Base-by-base conservation (phyloP, 129 eudicot species). In the Lactuca saligna region DNA sequence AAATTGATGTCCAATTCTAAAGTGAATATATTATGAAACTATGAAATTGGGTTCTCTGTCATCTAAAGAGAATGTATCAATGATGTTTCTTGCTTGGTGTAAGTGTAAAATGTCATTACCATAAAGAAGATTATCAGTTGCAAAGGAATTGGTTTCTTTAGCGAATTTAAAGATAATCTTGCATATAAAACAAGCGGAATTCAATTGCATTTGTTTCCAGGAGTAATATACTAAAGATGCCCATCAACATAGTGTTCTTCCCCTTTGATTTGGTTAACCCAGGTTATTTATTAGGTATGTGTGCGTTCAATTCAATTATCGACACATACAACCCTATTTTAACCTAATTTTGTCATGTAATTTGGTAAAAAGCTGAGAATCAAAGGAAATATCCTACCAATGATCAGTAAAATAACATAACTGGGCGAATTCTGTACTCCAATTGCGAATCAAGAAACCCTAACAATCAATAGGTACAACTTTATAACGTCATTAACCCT, bases 321-420 rank as follows among this genome's bases (percentile, higher is more conserved):
- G 39, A 39, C 17, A 39, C 14, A 16, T 13, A 25, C 15, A 51
- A 10, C 62, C 54, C 70, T 31, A 60, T 1, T 60, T 32, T 71
- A 71, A 60, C 62, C 76, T 61, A 72, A 20, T 61, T 51, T 66
- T 17, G 69, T 61, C 68, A 35, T 31, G 6, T 25, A 33, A 29
- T 16, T 61, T 14, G 54, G 4, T 29, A 63, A 15, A 15, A 54
- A 64, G 48, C 29, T 33, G 71, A 14, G 44, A 64, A 73, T 54
- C 14, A 39, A 42, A 53, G 57, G 17, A 54, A 12, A 42, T 54
- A 63, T 14, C 46, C 15, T n/a, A 8, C 39, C 31, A 46, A 55
- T 74, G 51, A 65, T 44, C 41, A 57, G 59, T 8, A 39, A 39
- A 12, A 29, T 33, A 68, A 57, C 60, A 8, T 12, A 65, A 29